Base-by-base conservation (phyloP, 306 rosid species). In the Carpinus fangiana region DNA sequence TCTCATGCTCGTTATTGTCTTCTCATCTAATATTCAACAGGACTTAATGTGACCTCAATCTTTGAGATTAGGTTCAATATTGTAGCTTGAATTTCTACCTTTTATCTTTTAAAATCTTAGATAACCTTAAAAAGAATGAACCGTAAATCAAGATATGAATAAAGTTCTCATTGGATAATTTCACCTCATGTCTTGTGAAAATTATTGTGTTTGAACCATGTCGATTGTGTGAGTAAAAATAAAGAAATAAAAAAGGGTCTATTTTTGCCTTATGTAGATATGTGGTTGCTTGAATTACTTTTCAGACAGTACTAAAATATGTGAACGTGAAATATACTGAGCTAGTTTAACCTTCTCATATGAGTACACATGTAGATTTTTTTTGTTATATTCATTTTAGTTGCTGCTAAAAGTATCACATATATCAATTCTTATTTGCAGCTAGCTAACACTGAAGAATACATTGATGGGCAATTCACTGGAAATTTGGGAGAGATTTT, bases 371-470 rank as follows among this genome's bases (percentile, higher is more conserved):
- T 66, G 28, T 18, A 10, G 26, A 41, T 41, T 48, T 67, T n/a
- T 38, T 18, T 18, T 16, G 13, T 67, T 45, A 9, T 41, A 18
- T 11, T 23, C 34, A 59, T 10, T 59, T 11, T 23, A 23, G 65
- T 59, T 12, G 65, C 36, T 59, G 65, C 36, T 59, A 59, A 23
- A 23, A 59, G 9, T 59, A 59, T 57, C 12, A 57, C 12, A 47
- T 26, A 7, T 54, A 43, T 82, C 70, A 53, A 46, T 31, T 74
- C 3, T 60, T 71, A 5, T 64, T 17, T 60, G 41, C 81, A 87
- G 90, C 78, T 87, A 74, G 90, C 90, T 45, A 87, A 87, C 71
- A 85, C 90, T 16, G 90, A 87, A 68, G 90, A 87, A 72, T 87
- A 74, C 48, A 85, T 87, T 28, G 90, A 87, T 23, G 90, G 90